Evolutionary conservation across 1,284 basidiomycete genomes (phyloP).

Genomic region (Fomitopsis schrenkii): DNA sequence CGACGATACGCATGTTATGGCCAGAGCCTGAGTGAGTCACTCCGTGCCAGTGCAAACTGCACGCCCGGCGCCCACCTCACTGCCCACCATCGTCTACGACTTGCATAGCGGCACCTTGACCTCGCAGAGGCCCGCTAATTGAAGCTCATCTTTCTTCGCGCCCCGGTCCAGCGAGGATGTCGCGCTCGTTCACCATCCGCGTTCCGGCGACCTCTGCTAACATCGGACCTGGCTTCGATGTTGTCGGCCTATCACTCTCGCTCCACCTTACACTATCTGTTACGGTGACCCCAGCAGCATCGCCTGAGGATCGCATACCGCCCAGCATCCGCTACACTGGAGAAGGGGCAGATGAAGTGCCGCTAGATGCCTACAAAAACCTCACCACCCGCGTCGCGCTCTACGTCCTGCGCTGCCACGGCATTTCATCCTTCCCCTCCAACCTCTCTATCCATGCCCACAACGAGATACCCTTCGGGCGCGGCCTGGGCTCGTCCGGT

Average conservation of each 20-base stretch:
- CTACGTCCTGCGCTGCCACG: conserved; percentile 91
- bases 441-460: conserved; percentile 72
- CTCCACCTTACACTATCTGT: conserved; percentile 82
- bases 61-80: background rate
- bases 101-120: background rate
- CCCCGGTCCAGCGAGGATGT: background rate
- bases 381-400: conserved; percentile 97
- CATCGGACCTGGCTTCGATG: conserved; percentile 98
- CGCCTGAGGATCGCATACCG: conserved; percentile 31
- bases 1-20: too few species aligned
- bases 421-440: conserved; percentile 71
- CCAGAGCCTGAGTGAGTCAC: background rate
- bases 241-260: conserved; percentile 94
- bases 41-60: background rate
- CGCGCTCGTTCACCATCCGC: conserved; percentile 57
- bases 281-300: conserved; percentile 34
- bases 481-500: conserved; percentile 95
- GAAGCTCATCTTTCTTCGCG: too few species aligned
- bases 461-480: conserved; percentile 97
- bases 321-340: conserved; percentile 82
- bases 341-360: conserved; percentile 88
- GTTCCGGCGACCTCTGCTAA: conserved; percentile 98
- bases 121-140: background rate
- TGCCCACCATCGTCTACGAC: background rate
- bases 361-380: conserved; percentile 95